Evolutionary conservation across 2,329 filamentous ascomycete species (phyloP).

Genomic region (Colletotrichum somersetense): DNA sequence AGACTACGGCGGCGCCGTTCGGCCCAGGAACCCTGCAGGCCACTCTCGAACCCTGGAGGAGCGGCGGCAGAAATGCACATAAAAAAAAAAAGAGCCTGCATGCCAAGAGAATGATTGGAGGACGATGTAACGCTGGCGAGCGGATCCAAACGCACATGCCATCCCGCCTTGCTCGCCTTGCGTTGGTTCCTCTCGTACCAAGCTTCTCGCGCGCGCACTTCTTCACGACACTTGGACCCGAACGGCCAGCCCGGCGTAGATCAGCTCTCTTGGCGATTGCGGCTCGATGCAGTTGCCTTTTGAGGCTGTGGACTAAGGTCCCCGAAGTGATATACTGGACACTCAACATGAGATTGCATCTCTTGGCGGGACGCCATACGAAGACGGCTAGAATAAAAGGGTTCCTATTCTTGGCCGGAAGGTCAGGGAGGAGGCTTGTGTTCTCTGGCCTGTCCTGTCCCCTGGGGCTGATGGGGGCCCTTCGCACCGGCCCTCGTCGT

Average conservation of each 20-base stretch:
- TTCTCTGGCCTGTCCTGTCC: not conserved
- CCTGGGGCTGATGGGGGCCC: not conserved
- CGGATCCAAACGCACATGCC: slow-evolving; percentile 20
- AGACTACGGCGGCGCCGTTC: not conserved
- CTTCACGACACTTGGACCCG: not conserved
- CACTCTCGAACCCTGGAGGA: not conserved
- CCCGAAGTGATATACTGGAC: slow-evolving; percentile 5
- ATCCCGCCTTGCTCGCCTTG: not conserved
- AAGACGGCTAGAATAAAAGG: not conserved
- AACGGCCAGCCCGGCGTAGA: slow-evolving; percentile 15
- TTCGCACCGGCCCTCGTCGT: not conserved
- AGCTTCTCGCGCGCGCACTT: not conserved
- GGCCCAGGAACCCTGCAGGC: slow-evolving; percentile 2
- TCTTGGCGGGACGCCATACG: not conserved
- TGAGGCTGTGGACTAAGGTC: not conserved
- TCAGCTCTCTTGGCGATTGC: slow-evolving; percentile 24
- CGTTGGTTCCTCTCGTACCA: not conserved
- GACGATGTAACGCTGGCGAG: slow-evolving; percentile 10
- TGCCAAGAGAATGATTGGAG: slow-evolving; percentile 10
- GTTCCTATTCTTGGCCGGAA: slow-evolving; percentile 13
- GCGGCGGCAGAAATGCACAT: slow-evolving; percentile 1
- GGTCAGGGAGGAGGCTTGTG: slow-evolving; percentile 6
- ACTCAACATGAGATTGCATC: not conserved
- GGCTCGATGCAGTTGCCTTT: slow-evolving; percentile 21
- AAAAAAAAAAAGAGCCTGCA: not conserved